phyloP scores from a whole-genome alignment of 1,284 basidiomycete genomes.

The Austroboletus niveus region DNA sequence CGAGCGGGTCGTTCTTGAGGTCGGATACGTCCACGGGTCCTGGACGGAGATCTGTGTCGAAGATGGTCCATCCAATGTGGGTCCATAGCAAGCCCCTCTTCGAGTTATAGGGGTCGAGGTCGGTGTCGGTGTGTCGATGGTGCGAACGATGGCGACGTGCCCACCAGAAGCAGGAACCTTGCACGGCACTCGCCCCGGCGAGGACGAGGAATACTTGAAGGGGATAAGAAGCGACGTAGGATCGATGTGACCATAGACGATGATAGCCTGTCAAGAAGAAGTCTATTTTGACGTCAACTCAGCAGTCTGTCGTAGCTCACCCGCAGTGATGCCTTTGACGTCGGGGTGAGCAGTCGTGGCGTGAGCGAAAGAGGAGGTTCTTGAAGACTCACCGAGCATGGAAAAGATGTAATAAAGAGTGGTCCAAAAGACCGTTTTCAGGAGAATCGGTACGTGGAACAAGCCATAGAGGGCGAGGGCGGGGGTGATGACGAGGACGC shows the following conservation, averaged over 20 bases:
- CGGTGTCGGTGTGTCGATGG: slow-evolving; percentile 88
- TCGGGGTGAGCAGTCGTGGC: slow-evolving; percentile 13
- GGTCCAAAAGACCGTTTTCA: slow-evolving; percentile 59
- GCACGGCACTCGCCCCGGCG: slow-evolving; percentile 82
- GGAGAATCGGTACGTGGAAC: slow-evolving; percentile 43
- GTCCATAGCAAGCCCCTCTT: slow-evolving; percentile 81
- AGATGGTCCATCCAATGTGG: slow-evolving; percentile 89
- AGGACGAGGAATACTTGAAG: slow-evolving; percentile 76
- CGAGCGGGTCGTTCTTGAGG: slow-evolving; percentile 68
- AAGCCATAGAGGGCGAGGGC: slow-evolving; percentile 66
- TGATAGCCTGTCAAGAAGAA: slow-evolving; percentile 66
- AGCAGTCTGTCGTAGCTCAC: slow-evolving; percentile 34
- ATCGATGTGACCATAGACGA: slow-evolving; percentile 87
- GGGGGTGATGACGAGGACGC: slow-evolving; percentile 66
- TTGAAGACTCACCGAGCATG: slow-evolving; percentile 50
- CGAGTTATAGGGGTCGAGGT: slow-evolving; percentile 87
- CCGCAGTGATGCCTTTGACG: slow-evolving; percentile 55
- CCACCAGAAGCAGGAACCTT: slow-evolving; percentile 94
- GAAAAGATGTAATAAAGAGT: slow-evolving; percentile 75
- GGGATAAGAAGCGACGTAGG: slow-evolving; percentile 77
- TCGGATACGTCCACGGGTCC: slow-evolving; percentile 84
- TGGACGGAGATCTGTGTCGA: slow-evolving; percentile 75
- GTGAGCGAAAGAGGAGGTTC: slow-evolving; percentile 5
- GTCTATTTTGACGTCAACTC: not conserved
- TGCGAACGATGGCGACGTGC: slow-evolving; percentile 88